Percentiles rank a stretch among this genome's conserved stretches.
phyloP scores from a whole-genome alignment of 257 asterid genomes.

The Mitragyna speciosa region DNA sequence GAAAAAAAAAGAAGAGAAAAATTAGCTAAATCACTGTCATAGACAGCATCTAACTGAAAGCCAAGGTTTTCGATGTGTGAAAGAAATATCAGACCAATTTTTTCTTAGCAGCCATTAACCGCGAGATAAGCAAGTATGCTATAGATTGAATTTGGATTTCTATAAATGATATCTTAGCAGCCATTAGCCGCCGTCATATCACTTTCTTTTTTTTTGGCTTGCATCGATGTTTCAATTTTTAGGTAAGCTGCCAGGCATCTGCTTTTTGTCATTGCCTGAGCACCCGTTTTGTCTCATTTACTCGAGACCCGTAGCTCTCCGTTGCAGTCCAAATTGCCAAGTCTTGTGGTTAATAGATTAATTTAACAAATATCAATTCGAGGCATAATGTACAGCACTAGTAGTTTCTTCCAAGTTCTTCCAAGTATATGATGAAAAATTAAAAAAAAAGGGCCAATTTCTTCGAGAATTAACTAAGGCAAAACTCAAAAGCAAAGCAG shows the following conservation, averaged over 20 bases:
- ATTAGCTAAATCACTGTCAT: too few relatives aligned
- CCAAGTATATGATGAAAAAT: background rate
- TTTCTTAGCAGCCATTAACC: too few relatives aligned
- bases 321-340: background rate
- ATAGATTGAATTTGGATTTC: too few relatives aligned
- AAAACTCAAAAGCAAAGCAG: background rate
- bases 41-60: too few relatives aligned
- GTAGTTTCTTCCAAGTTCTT: background rate
- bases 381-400: background rate
- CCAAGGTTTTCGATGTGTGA: too few relatives aligned
- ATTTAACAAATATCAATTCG: background rate
- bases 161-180: too few relatives aligned
- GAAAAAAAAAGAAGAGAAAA: too few relatives aligned
- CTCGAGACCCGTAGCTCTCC: background rate
- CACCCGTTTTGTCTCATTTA: background rate
- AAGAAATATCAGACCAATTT: too few relatives aligned
- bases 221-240: background rate
- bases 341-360: background rate
- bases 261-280: background rate
- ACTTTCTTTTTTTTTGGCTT: background rate
- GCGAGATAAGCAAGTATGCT: too few relatives aligned
- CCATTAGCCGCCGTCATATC: too few relatives aligned
- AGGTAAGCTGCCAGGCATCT: background rate
- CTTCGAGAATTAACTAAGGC: background rate
- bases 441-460: background rate